phyloP scores from a whole-genome alignment of 176 grass and related monocot genomes.

The Triticum turgidum region DNA sequence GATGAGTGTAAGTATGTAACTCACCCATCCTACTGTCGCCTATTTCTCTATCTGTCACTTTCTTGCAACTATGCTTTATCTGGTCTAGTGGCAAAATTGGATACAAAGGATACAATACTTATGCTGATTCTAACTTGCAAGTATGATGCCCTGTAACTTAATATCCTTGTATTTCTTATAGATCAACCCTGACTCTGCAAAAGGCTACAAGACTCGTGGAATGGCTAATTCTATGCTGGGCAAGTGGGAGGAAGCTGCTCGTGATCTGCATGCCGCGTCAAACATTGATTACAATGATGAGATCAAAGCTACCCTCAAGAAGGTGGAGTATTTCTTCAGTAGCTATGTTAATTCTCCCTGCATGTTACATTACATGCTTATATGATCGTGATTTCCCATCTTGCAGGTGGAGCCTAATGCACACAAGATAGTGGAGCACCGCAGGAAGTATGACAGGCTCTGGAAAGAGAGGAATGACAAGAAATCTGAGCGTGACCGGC shows the following conservation, averaged over 20 bases:
- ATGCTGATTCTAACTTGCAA: too few relatives aligned
- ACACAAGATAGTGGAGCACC: constrained; percentile 92
- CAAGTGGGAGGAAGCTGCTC: constrained; percentile 84
- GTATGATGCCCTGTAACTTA: too few relatives aligned
- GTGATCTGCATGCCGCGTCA: constrained; percentile 80
- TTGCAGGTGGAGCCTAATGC: constrained; percentile 93
- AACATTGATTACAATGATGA: constrained; percentile 95
- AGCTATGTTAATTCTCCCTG: neutral
- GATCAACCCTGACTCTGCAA: constrained; percentile 96
- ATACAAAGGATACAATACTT: too few relatives aligned
- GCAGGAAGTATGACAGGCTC: constrained; percentile 83
- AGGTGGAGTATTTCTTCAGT: constrained; percentile 38
- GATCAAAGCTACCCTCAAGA: constrained; percentile 82
- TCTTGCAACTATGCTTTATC: too few relatives aligned
- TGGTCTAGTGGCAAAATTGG: too few relatives aligned
- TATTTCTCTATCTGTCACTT: too few relatives aligned
- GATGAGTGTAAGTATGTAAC: too few relatives aligned
- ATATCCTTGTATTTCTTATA: neutral
- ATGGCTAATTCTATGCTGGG: constrained; percentile 88
- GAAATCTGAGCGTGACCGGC: constrained; percentile 72
- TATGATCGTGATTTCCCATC: too few relatives aligned
- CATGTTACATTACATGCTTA: too few relatives aligned
- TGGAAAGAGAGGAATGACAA: constrained; percentile 84
- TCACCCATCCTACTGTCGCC: too few relatives aligned
- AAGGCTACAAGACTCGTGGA: constrained; percentile 91